These are phyloP conservation scores for Eruca vesicaria DNA, from an alignment of 441 rosid genomes.

Conservation along the genomic window DNA sequence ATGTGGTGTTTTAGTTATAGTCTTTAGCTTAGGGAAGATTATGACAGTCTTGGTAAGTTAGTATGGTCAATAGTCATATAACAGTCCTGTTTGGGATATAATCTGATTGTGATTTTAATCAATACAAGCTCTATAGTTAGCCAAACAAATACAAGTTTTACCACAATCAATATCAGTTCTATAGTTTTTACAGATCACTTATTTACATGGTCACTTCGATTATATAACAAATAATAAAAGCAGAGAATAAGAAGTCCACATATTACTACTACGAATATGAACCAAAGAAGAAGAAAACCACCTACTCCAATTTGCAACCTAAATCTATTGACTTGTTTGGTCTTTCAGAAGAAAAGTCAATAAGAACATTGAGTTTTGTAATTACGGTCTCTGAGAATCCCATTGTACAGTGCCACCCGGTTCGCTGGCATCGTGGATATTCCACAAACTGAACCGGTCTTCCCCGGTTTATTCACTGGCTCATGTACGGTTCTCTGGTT, in stretches of 20 bases:
- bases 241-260: conserved; percentile 1
- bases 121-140: not conserved
- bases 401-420: conserved; percentile 65
- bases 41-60: not conserved
- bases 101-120: not conserved
- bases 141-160: too few relatives aligned
- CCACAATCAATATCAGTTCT: not conserved
- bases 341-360: conserved; percentile 25
- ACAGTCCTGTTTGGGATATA: not conserved
- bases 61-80: not conserved
- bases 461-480: not conserved
- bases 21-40: not conserved
- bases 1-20: not conserved
- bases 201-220: conserved; percentile 9
- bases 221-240: not conserved
- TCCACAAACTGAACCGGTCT: conserved; percentile 41
- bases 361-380: conserved; percentile 50
- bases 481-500: conserved; percentile 6
- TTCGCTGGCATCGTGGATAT: conserved; percentile 45
- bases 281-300: not conserved
- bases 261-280: not conserved
- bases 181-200: not conserved
- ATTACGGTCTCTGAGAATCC: conserved; percentile 66
- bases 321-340: not conserved
- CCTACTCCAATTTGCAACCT: conserved; percentile 6